These are phyloP conservation scores for Wilhelminamyces savonicus DNA, from an alignment of 805 yeast species.

Conservation along the genomic window DNA sequence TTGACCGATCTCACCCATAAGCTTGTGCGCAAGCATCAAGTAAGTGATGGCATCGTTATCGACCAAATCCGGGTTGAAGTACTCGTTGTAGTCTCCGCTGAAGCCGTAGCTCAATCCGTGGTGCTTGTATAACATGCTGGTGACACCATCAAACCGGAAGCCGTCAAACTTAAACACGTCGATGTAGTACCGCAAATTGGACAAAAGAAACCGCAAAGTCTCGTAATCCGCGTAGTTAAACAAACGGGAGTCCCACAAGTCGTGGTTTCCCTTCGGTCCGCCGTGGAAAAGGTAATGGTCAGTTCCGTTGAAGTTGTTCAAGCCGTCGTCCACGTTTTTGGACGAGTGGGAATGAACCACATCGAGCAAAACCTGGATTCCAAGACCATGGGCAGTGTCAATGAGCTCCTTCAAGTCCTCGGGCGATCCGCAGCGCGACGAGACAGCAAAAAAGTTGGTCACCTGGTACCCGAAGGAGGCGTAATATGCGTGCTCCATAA, in stretches of 20 bases:
- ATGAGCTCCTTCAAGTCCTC: conserved; percentile 87
- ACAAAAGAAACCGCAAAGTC: conserved; percentile 76
- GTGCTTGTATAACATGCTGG: conserved; percentile 84
- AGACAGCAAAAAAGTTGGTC: conserved; percentile 83
- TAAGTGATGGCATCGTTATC: conserved; percentile 85
- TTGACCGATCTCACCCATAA: conserved; percentile 50
- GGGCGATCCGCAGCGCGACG: conserved; percentile 92
- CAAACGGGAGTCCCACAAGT: conserved; percentile 92
- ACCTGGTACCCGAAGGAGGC: conserved; percentile 98
- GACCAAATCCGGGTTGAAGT: conserved; percentile 69
- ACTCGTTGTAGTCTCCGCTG: conserved; percentile 90
- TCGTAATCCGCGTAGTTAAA: conserved; percentile 91
- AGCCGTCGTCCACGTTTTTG: conserved; percentile 88
- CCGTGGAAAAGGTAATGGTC: conserved; percentile 93
- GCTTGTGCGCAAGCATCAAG: conserved; percentile 82
- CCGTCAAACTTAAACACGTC: conserved; percentile 90
- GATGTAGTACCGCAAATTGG: conserved; percentile 77
- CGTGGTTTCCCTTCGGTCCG: conserved; percentile 85
- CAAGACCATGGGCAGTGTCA: conserved; percentile 87
- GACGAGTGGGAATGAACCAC: conserved; percentile 96
- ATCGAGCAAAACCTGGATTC: conserved; percentile 80
- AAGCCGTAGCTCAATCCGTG: conserved; percentile 91
- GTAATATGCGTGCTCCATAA: conserved; percentile 98
- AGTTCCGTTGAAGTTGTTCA: conserved; percentile 90
- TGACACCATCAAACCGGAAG: conserved; percentile 94